Percentiles rank a stretch among this genome's conserved stretches.
Conservation (phyloP, 2,329 filamentous ascomycete genomes). For the Cladosporium velox region DNA sequence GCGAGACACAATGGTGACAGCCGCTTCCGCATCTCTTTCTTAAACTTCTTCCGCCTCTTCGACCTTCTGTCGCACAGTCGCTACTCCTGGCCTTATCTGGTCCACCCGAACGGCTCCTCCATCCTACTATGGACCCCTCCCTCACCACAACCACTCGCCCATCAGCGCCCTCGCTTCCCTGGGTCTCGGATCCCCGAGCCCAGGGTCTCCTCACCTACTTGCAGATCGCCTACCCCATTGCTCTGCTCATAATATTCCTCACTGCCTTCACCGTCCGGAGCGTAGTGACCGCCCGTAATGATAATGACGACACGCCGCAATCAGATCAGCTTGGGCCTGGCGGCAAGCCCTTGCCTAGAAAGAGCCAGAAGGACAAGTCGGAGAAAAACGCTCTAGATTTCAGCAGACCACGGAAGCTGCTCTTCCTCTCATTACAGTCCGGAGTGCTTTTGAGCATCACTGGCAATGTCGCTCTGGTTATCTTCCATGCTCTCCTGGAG, state of each 20-base stretch:
- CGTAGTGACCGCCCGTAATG: conserved; percentile 54
- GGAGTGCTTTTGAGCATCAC: conserved; percentile 74
- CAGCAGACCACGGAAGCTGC: conserved; percentile 65
- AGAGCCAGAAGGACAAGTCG: conserved; percentile 47
- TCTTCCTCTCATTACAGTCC: conserved; percentile 75
- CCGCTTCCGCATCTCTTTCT: conserved; percentile 12
- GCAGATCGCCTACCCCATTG: conserved; percentile 63
- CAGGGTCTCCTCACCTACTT: conserved; percentile 49
- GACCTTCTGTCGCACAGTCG: conserved; percentile 21
- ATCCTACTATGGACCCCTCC: conserved; percentile 18
- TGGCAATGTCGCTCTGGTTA: conserved; percentile 71
- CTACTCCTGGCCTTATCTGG: conserved; percentile 14
- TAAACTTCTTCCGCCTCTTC: conserved; percentile 14
- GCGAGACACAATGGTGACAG: conserved; percentile 20
- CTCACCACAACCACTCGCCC: conserved; percentile 15
- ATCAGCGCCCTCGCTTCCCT: conserved; percentile 27
- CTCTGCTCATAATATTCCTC: conserved; percentile 66
- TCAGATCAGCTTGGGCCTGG: conserved; percentile 70
- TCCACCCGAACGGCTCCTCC: neutral
- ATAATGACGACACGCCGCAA: conserved; percentile 41
- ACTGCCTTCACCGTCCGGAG: conserved; percentile 63
- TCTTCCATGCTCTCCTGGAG: conserved; percentile 70
- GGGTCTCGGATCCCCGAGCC: conserved; percentile 44
- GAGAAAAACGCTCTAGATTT: conserved; percentile 57
- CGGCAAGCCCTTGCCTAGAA: conserved; percentile 80